Percentiles rank a stretch among this genome's conserved stretches.
Conservation (phyloP, 2,329 filamentous ascomycete genomes). For the Immersiporthe knoxdaviesiana region DNA sequence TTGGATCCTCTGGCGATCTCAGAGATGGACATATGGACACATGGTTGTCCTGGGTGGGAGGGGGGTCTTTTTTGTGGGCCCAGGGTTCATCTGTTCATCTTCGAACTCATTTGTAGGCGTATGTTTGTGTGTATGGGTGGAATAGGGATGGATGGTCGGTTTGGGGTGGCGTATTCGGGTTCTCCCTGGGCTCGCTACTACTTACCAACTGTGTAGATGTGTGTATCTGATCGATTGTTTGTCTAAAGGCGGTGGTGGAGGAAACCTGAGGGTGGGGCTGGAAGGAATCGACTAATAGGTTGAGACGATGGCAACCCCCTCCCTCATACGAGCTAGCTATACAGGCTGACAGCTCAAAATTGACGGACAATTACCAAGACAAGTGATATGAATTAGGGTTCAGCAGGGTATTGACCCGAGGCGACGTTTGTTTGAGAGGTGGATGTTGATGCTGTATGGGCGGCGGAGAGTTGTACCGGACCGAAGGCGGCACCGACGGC, state of each 20-base stretch:
- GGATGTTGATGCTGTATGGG: neutral
- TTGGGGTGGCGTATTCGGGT: neutral
- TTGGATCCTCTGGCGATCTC: neutral
- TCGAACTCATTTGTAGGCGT: neutral
- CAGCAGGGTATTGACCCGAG: neutral
- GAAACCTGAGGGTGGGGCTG: neutral
- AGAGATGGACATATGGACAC: neutral
- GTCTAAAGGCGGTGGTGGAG: neutral
- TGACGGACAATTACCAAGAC: neutral
- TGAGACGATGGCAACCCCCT: neutral
- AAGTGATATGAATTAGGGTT: neutral
- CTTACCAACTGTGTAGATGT: neutral
- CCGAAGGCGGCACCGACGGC: neutral
- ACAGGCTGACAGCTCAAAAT: neutral
- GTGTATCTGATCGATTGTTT: neutral
- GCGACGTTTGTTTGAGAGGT: neutral
- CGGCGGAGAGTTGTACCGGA: neutral
- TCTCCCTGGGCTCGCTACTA: neutral
- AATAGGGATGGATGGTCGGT: neutral
- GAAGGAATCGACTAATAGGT: neutral
- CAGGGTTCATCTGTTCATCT: neutral
- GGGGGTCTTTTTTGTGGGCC: neutral
- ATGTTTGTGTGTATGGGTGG: neutral
- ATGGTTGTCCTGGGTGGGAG: neutral
- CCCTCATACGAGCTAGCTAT: neutral